Evolutionary conservation across 169 alveolate genomes (phyloP).

Genomic region (Cystoisospora suis): DNA sequence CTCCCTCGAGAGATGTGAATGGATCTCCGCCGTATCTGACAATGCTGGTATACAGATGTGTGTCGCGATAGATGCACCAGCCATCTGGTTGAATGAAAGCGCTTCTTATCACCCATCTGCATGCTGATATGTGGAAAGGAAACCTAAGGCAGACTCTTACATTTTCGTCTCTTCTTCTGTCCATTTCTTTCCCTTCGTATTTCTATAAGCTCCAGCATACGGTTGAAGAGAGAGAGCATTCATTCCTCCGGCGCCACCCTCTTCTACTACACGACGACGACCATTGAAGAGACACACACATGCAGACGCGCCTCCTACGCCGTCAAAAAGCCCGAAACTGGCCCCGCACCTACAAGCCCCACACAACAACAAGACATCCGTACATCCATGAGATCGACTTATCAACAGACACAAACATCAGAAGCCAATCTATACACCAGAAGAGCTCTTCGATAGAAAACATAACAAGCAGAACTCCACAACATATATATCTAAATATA

Average conservation of each 20-base stretch:
- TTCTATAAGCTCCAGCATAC: slow-evolving; percentile 72
- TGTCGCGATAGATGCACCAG: too few relatives aligned
- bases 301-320: not conserved
- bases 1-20: too few relatives aligned
- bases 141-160: not conserved
- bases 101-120: too few relatives aligned
- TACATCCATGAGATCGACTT: too few relatives aligned
- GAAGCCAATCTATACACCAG: not conserved
- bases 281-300: slow-evolving; percentile 1
- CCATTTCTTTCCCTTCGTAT: slow-evolving; percentile 75
- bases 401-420: not conserved
- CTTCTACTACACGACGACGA: slow-evolving; percentile 6
- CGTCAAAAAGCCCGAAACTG: slow-evolving; percentile 14
- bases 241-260: slow-evolving; percentile 18
- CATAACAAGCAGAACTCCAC: not conserved
- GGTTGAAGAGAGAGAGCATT: slow-evolving; percentile 49
- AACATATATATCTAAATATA: too few relatives aligned
- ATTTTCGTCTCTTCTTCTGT: slow-evolving; percentile 70
- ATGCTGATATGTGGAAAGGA: too few relatives aligned
- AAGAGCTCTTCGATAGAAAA: not conserved
- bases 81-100: too few relatives aligned
- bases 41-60: too few relatives aligned
- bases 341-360: slow-evolving; percentile 11
- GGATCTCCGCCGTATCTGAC: too few relatives aligned
- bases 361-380: not conserved